A percentile compares a stretch with the other conserved stretches of the same genome.
Conservation (phyloP, 768 basidiomycete species). For the Pleurotus platypus region DNA sequence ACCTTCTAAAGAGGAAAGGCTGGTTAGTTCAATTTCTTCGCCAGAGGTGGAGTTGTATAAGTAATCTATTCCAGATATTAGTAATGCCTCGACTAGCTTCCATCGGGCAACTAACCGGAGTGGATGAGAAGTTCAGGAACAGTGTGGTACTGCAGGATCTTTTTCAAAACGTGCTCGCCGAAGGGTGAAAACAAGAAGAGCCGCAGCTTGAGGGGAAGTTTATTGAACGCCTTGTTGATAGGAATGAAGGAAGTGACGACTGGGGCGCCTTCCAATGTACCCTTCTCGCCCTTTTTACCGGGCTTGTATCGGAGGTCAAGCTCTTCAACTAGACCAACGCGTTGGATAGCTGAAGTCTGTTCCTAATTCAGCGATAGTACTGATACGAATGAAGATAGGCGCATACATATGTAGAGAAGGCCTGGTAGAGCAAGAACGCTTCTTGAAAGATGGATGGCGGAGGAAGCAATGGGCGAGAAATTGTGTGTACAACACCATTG, state of each 20-base stretch:
- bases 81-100: not conserved
- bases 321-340: constrained; percentile 38
- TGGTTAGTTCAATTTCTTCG: constrained; percentile 9
- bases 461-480: constrained; percentile 53
- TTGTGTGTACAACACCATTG: constrained; percentile 39
- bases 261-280: constrained; percentile 40
- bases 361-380: no score
- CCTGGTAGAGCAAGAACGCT: constrained; percentile 35
- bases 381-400: not conserved
- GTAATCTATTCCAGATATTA: constrained; percentile 18
- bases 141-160: constrained; percentile 57
- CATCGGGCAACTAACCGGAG: constrained; percentile 29
- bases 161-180: constrained; percentile 45
- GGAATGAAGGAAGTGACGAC: constrained; percentile 53
- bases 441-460: constrained; percentile 49
- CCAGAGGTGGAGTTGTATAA: constrained; percentile 22
- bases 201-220: constrained; percentile 46
- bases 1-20: not conserved
- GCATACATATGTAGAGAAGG: constrained; percentile 48
- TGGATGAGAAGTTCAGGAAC: constrained; percentile 46
- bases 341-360: constrained; percentile 57
- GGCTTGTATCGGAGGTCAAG: constrained; percentile 44
- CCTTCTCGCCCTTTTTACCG: constrained; percentile 27
- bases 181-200: constrained; percentile 61
- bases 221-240: constrained; percentile 44